Conservation (phyloP, 345 rosid species). For the Mercurialis annua region DNA sequence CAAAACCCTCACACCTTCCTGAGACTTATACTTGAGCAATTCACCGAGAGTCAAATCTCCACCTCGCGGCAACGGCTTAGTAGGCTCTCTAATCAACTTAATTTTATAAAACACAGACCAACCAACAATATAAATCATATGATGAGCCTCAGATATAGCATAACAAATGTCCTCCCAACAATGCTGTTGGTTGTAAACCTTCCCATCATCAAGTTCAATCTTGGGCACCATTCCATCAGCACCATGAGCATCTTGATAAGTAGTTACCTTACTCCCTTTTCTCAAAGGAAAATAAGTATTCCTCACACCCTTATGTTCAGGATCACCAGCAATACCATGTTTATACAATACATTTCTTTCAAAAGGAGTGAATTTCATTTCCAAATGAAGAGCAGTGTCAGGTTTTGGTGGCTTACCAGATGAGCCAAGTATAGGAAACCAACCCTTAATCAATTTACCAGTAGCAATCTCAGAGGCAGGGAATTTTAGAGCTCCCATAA, state of each 20-base stretch:
- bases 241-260: constrained; percentile 92
- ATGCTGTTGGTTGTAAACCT: constrained; percentile 40
- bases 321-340: constrained; percentile 62
- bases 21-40: constrained; percentile 82
- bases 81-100: constrained; percentile 72
- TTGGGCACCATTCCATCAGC: constrained; percentile 40
- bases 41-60: constrained; percentile 85
- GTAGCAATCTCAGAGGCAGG: constrained; percentile 42
- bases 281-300: constrained; percentile 76
- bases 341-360: constrained; percentile 50
- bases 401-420: constrained; percentile 52
- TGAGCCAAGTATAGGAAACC: constrained; percentile 50
- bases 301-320: constrained; percentile 53
- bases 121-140: constrained; percentile 80
- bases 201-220: constrained; percentile 46
- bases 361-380: constrained; percentile 62
- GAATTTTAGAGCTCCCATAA: constrained; percentile 56
- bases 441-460: constrained; percentile 38
- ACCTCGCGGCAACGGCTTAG: constrained; percentile 56
- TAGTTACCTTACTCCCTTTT: constrained; percentile 56
- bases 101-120: constrained; percentile 90
- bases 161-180: constrained; percentile 97
- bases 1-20: constrained; percentile 91
- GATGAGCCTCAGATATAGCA: constrained; percentile 91
- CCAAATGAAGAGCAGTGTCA: constrained; percentile 45